phyloP scores from a whole-genome alignment of 2,329 filamentous ascomycete genomes.

The Cordyceps farinosa region DNA sequence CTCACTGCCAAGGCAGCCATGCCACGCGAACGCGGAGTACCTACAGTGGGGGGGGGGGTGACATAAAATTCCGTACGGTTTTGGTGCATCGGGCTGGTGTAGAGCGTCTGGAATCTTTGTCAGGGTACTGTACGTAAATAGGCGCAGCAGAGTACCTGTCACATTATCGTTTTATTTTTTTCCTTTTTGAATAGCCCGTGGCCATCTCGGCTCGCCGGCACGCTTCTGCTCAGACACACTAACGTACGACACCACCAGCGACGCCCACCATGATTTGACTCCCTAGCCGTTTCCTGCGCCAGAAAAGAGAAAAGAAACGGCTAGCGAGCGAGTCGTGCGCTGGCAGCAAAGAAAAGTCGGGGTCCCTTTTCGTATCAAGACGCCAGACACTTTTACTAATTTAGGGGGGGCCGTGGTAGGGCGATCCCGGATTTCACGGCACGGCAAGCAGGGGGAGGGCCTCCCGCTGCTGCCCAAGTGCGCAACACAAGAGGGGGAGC shows the following conservation, averaged over 20 bases:
- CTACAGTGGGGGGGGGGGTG: no score
- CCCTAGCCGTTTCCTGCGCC: background rate
- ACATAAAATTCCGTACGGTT: no score
- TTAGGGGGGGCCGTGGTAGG: background rate
- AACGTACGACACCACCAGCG: background rate
- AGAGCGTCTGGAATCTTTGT: no score
- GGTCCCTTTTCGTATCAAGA: background rate
- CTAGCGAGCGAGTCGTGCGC: background rate
- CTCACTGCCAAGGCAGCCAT: background rate
- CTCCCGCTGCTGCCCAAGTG: background rate
- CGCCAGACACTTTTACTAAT: background rate
- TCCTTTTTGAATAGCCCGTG: no score
- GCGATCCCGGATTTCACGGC: constrained; percentile 12
- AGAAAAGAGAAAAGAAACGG: no score
- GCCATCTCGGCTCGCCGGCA: constrained; percentile 5
- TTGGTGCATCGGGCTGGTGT: no score
- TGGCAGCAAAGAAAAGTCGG: background rate
- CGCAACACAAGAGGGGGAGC: background rate
- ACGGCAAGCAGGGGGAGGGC: constrained; percentile 1
- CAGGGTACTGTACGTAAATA: no score
- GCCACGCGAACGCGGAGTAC: no score
- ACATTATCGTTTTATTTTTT: no score
- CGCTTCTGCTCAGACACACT: background rate
- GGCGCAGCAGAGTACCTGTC: no score
- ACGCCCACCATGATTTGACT: background rate